Conservation (phyloP, 164 flowering plant genomes). For the Vitis riparia region DNA sequence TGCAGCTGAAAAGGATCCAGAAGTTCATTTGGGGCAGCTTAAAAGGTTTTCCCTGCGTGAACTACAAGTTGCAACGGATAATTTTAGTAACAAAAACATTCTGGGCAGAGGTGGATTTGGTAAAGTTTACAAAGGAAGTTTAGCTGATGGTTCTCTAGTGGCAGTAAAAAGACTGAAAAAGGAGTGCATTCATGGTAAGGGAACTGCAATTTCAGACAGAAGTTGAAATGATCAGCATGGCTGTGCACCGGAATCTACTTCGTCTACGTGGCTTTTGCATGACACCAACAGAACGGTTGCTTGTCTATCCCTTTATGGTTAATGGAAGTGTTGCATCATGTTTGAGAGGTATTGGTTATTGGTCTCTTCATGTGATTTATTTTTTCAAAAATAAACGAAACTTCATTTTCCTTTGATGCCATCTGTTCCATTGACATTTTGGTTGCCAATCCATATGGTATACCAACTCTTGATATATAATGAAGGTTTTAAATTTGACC, state of each 20-base stretch:
- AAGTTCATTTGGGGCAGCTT: conserved; percentile 64
- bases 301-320: conserved; percentile 67
- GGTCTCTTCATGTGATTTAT: neutral
- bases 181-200: conserved; percentile 62
- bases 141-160: conserved; percentile 62
- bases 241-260: conserved; percentile 68
- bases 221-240: conserved; percentile 74
- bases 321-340: conserved; percentile 75
- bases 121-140: conserved; percentile 62
- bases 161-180: conserved; percentile 68
- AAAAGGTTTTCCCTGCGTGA: conserved; percentile 69
- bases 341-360: conserved; percentile 44
- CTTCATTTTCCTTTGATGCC: conserved; percentile 1
- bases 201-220: conserved; percentile 70
- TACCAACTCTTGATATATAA: too few relatives aligned
- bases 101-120: conserved; percentile 74
- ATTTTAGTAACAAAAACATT: conserved; percentile 54
- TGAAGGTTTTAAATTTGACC: too few relatives aligned
- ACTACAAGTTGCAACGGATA: conserved; percentile 65
- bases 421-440: too few relatives aligned
- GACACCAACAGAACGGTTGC: conserved; percentile 68
- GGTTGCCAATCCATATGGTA: too few relatives aligned
- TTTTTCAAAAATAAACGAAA: neutral
- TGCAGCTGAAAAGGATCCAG: conserved; percentile 73
- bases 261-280: conserved; percentile 67